A percentile compares a stretch with the other conserved stretches of the same genome.
Evolutionary conservation across 192 early-diverging fungal genomes (phyloP).

Genomic region (Paraglomus occultum): DNA sequence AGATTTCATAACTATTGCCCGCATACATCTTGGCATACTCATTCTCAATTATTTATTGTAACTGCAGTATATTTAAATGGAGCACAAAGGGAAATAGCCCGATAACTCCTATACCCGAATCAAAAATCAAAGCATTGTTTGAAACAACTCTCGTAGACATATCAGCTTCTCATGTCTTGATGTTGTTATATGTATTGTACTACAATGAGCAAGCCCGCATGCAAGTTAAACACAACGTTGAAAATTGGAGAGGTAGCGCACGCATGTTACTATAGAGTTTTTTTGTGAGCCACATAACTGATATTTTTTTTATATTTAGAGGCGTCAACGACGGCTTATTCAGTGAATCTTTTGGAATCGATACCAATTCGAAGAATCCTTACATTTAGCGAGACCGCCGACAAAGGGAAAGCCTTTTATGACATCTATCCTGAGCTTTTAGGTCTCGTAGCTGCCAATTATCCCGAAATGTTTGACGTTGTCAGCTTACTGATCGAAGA

Average conservation of each 20-base stretch:
- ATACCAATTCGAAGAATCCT: slow-evolving; percentile 38
- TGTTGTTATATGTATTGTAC: slow-evolving; percentile 37
- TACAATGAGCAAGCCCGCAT: slow-evolving; percentile 30
- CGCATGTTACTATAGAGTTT: not conserved
- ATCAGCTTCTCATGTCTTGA: slow-evolving; percentile 32
- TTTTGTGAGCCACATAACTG: not conserved
- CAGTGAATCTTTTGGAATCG: slow-evolving; percentile 22
- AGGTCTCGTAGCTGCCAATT: slow-evolving; percentile 33
- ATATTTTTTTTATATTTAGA: not conserved
- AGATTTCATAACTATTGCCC: not conserved
- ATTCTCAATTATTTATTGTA: not conserved
- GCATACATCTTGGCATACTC: not conserved
- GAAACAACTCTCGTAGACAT: slow-evolving; percentile 9
- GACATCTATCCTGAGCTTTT: slow-evolving; percentile 42
- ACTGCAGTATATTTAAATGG: slow-evolving; percentile 24
- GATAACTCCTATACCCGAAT: slow-evolving; percentile 33
- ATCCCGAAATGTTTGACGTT: slow-evolving; percentile 43
- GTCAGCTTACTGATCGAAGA: slow-evolving; percentile 33
- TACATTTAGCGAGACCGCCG: slow-evolving; percentile 30
- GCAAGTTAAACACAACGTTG: slow-evolving; percentile 26
- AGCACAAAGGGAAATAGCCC: not conserved
- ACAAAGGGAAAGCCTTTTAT: slow-evolving; percentile 29
- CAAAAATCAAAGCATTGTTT: slow-evolving; percentile 12
- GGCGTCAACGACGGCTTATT: slow-evolving; percentile 29
- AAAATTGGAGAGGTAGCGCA: slow-evolving; percentile 3